Evolutionary conservation across 331 rosid genomes (phyloP), one percentile per base, ranked within the genome.

Genomic region (Spiraea crenata): DNA sequence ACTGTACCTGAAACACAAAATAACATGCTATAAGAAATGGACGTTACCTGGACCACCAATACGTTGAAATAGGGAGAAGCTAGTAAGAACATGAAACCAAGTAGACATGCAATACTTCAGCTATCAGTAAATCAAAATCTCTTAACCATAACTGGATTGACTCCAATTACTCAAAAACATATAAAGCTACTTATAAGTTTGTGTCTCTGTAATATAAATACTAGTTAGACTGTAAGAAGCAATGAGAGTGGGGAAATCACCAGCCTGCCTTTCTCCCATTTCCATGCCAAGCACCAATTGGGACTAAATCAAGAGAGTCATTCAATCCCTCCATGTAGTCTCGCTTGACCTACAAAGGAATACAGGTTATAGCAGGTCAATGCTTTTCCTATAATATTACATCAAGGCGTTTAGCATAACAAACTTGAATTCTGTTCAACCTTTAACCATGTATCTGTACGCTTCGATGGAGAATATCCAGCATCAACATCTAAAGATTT

Each of bases 211-310:
- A 6, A 49, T 15, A 15, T 0, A 11, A 13, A 34, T 19, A 56
- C 39, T 25, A 20, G 39, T 37, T 56, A n/a, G n/a, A 11, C 10
- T 56, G 16, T 56, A 56, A 56, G 16, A 0, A 16, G 61, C 7
- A 56, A 25, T 11, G 61, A 56, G 10, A 50, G 37, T 8, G 3
- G 35, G 49, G 47, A 34, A 67, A 67, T 79, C 84, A 92, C 98
- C 96, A 90, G 84, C 96, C 96, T 41, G 93, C 96, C 76, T 92
- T 92, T 84, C 98, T 92, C 76, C 98, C 96, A 70, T 92, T 92
- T 77, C 96, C 98, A 82, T 92, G 86, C 98, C 98, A 92, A 46
- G 96, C 98, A 74, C 96, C 98, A 59, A 92, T 86, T 25, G 98
- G 96, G 46, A 92, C 96, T 77, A 92, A 84, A 83, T 92, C 98